These are phyloP conservation scores for Sporisorium reilianum DNA, from an alignment of 1,284 basidiomycete species.

Conservation along the genomic window DNA sequence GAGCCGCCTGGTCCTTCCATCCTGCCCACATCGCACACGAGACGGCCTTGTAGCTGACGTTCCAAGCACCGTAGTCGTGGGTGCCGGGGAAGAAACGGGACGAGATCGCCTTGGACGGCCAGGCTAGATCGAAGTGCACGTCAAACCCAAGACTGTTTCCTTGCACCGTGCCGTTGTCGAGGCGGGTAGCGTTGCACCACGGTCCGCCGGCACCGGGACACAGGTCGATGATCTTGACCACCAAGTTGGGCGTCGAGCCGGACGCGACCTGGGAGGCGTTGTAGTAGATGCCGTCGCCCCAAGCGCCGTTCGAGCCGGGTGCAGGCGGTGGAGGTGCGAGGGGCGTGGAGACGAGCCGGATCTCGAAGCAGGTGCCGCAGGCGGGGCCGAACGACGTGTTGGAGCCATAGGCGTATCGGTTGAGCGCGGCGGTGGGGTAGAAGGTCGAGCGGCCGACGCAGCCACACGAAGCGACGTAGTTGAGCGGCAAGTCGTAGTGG, in stretches of 20 bases:
- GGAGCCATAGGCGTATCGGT: constrained; percentile 50
- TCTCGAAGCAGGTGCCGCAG: constrained; percentile 53
- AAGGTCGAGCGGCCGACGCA: constrained; percentile 51
- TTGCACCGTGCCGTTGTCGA: constrained; percentile 22
- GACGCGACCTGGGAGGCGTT: constrained; percentile 18
- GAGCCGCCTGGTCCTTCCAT: constrained; percentile 42
- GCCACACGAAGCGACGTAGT: constrained; percentile 61
- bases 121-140: constrained; percentile 63
- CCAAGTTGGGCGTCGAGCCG: constrained; percentile 43
- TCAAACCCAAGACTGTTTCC: constrained; percentile 52
- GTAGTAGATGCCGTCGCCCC: constrained; percentile 53
- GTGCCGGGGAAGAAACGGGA: constrained; percentile 53
- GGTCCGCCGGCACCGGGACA: constrained; percentile 53
- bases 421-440: constrained; percentile 58
- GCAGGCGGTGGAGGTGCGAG: constrained; percentile 35
- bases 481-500: constrained; percentile 56
- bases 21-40: constrained; percentile 55
- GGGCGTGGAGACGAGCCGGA: constrained; percentile 53
- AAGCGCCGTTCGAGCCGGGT: constrained; percentile 22
- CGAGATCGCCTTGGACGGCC: constrained; percentile 52
- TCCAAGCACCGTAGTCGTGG: constrained; percentile 63
- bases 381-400: constrained; percentile 54
- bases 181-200: constrained; percentile 52
- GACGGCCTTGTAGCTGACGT: constrained; percentile 46
- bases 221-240: constrained; percentile 59